These are phyloP conservation scores for Vigna unguiculata DNA, from an alignment of 306 rosid species.

Conservation along the genomic window DNA sequence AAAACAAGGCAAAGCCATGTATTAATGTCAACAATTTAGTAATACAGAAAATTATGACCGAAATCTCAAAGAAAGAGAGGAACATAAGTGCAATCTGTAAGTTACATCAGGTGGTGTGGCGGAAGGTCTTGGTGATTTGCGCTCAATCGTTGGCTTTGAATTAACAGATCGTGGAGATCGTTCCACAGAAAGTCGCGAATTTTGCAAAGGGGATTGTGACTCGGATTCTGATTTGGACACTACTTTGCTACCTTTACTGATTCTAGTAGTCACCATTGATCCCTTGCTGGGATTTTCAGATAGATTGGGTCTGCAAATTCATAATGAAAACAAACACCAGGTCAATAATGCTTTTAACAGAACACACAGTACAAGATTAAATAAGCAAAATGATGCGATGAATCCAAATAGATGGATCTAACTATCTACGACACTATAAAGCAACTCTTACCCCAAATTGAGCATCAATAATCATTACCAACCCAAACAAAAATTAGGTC, in stretches of 20 bases:
- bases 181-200: conserved; percentile 71
- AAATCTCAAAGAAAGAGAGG: conserved; percentile 18
- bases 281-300: conserved; percentile 74
- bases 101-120: conserved; percentile 85
- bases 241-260: conserved; percentile 63
- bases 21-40: conserved; percentile 7
- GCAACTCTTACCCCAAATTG: neutral
- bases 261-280: conserved; percentile 72
- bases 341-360: conserved; percentile 34
- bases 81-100: conserved; percentile 27
- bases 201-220: conserved; percentile 73
- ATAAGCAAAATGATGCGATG: conserved; percentile 32
- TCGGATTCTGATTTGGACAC: conserved; percentile 73
- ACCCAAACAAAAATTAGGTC: conserved; percentile 11
- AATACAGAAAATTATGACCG: conserved; percentile 11
- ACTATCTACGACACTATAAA: conserved; percentile 3
- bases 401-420: conserved; percentile 47
- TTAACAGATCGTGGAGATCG: conserved; percentile 80
- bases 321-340: conserved; percentile 40
- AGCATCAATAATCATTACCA: conserved; percentile 21
- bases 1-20: conserved; percentile 28
- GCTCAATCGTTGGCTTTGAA: conserved; percentile 68
- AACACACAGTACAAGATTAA: conserved; percentile 27
- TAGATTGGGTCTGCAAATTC: conserved; percentile 68
- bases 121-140: conserved; percentile 66